These are phyloP conservation scores for Rhynchospora pubera DNA, from an alignment of 176 grass and related monocot species.

Conservation along the genomic window DNA sequence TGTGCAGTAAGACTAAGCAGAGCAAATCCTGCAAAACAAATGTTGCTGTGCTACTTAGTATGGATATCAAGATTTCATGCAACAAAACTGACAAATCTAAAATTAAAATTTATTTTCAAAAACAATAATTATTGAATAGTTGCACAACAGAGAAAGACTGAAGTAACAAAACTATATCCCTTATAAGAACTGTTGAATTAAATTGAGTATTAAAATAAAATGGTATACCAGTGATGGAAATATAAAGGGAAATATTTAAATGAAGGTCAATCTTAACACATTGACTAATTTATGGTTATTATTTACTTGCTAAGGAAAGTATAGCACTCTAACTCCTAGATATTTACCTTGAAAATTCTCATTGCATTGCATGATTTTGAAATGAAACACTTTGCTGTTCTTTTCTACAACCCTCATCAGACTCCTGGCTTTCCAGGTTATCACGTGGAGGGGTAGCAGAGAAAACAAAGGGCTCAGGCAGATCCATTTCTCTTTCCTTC, in stretches of 20 bases:
- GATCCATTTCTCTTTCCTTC: constrained; percentile 34
- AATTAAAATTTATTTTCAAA: background rate
- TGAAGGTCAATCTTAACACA: background rate
- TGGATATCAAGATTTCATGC: background rate
- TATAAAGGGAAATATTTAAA: no score
- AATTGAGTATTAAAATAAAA: background rate
- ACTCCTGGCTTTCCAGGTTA: background rate
- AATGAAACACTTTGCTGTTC: constrained; percentile 10
- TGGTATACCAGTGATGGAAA: background rate
- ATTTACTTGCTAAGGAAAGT: background rate
- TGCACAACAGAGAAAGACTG: background rate
- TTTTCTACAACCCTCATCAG: background rate
- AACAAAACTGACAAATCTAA: background rate
- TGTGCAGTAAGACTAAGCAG: constrained; percentile 15
- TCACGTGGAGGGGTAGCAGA: background rate
- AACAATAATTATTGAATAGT: background rate
- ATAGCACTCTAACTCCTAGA: background rate
- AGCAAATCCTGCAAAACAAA: constrained; percentile 4
- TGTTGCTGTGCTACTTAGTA: background rate
- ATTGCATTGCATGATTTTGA: constrained; percentile 5
- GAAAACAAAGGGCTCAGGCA: constrained; percentile 36
- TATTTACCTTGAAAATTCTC: constrained; percentile 3
- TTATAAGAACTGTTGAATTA: background rate
- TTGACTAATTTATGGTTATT: background rate
- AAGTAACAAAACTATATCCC: background rate